A percentile compares a stretch with the other conserved stretches of the same genome.
Evolutionary conservation across 2,329 filamentous ascomycete genomes (phyloP).

Genomic region (Botrytis pseudocinerea): DNA sequence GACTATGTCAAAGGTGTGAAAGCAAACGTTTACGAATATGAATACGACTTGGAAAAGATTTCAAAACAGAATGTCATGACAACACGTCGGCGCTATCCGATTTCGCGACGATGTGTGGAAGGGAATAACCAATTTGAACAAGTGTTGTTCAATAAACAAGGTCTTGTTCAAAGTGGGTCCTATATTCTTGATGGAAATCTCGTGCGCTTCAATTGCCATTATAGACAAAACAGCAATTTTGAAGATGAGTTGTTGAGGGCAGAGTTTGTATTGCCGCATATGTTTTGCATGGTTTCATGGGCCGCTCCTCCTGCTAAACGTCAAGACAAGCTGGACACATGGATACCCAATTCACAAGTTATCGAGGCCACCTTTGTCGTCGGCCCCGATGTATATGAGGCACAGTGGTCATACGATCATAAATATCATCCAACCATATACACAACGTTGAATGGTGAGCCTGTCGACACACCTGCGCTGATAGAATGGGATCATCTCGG

Average conservation of each 20-base stretch:
- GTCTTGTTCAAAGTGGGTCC: slow-evolving; percentile 43
- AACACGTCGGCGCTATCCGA: slow-evolving; percentile 35
- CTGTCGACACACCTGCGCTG: slow-evolving; percentile 53
- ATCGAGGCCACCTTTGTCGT: slow-evolving; percentile 56
- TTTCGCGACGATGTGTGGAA: slow-evolving; percentile 49
- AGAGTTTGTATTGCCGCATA: slow-evolving; percentile 53
- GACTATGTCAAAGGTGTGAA: slow-evolving; percentile 42
- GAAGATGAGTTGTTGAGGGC: slow-evolving; percentile 55
- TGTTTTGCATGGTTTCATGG: slow-evolving; percentile 54
- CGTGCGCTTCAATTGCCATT: slow-evolving; percentile 54
- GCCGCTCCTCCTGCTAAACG: slow-evolving; percentile 51
- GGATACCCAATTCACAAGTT: slow-evolving; percentile 56
- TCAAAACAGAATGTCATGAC: neutral
- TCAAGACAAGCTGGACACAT: slow-evolving; percentile 51
- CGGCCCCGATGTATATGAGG: slow-evolving; percentile 52
- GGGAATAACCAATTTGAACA: slow-evolving; percentile 50
- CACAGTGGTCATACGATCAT: slow-evolving; percentile 49
- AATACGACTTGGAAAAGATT: slow-evolving; percentile 2
- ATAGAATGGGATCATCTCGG: slow-evolving; percentile 47
- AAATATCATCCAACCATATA: slow-evolving; percentile 49
- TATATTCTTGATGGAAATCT: slow-evolving; percentile 54
- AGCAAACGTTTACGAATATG: slow-evolving; percentile 44
- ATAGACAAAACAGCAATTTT: slow-evolving; percentile 53
- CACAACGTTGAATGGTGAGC: slow-evolving; percentile 50
- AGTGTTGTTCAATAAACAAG: slow-evolving; percentile 48